Evolutionary conservation across 352 stramenopile species (phyloP).

Genomic region (Globisporangium solare): DNA sequence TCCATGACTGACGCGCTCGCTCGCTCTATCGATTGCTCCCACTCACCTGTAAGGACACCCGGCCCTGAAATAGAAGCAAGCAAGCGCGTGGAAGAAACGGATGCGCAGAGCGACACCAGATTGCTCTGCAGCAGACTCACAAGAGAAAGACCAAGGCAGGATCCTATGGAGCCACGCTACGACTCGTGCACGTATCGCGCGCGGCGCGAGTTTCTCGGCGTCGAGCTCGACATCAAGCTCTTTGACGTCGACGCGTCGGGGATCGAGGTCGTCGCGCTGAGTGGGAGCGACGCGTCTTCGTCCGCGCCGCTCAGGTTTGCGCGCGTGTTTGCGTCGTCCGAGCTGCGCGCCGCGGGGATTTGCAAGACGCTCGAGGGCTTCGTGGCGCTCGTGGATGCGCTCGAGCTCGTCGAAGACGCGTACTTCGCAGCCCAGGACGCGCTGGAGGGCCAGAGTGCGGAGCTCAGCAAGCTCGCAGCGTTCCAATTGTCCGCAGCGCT

Average conservation of each 20-base stretch:
- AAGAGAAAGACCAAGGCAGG: no score
- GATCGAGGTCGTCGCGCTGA: constrained; percentile 48
- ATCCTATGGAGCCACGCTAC: constrained; percentile 20
- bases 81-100: no score
- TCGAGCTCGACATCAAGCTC: constrained; percentile 62
- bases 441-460: constrained; percentile 5
- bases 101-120: constrained; percentile 6
- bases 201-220: constrained; percentile 51
- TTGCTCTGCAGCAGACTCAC: no score
- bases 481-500: constrained; percentile 68
- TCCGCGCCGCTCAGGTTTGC: constrained; percentile 48
- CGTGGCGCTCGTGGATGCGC: constrained; percentile 50
- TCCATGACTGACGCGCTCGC: constrained; percentile 8
- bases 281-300: constrained; percentile 6
- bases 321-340: constrained; percentile 45
- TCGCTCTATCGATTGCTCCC: neutral
- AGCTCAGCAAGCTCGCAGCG: constrained; percentile 32
- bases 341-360: constrained; percentile 45
- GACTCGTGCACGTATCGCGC: constrained; percentile 60
- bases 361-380: constrained; percentile 60
- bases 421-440: constrained; percentile 58
- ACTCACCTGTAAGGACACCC: no score
- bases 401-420: constrained; percentile 61
- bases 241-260: constrained; percentile 71
- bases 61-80: no score